Conservation (phyloP, 139 green algal species). For the Chlamydomonas eustigma region DNA sequence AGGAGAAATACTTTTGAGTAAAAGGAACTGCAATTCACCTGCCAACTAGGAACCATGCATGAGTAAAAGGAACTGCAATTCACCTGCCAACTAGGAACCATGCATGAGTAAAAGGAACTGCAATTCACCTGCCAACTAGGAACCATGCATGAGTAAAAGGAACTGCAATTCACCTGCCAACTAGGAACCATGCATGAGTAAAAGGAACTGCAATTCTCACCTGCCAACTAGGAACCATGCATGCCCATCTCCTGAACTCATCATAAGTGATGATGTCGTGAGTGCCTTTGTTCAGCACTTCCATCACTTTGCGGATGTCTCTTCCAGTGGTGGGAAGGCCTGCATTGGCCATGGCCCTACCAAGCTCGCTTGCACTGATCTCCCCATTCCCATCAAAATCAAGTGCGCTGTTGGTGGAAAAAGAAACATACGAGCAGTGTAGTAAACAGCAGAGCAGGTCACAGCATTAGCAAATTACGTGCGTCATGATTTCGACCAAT, state of each 20-base stretch:
- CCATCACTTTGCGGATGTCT: constrained; percentile 6
- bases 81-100: too few relatives aligned
- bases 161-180: background rate
- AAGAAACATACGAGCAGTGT: too few relatives aligned
- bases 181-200: background rate
- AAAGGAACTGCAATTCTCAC: background rate
- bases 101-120: background rate
- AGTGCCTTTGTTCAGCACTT: background rate
- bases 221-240: background rate
- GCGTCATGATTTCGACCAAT: too few relatives aligned
- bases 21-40: background rate
- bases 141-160: background rate
- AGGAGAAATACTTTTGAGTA: background rate
- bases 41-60: too few relatives aligned
- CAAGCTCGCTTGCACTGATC: background rate
- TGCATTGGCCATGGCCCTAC: background rate
- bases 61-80: too few relatives aligned
- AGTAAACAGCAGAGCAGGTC: too few relatives aligned
- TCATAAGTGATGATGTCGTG: background rate
- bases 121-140: background rate
- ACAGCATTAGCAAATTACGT: too few relatives aligned
- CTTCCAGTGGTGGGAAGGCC: background rate
- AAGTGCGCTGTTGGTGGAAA: background rate
- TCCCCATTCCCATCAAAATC: background rate
- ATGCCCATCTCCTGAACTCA: constrained; percentile 1